A percentile compares a stretch with the other conserved stretches of the same genome.
Evolutionary conservation across 176 grass and related monocot species (phyloP).

Genomic region (Melocanna baccifera): DNA sequence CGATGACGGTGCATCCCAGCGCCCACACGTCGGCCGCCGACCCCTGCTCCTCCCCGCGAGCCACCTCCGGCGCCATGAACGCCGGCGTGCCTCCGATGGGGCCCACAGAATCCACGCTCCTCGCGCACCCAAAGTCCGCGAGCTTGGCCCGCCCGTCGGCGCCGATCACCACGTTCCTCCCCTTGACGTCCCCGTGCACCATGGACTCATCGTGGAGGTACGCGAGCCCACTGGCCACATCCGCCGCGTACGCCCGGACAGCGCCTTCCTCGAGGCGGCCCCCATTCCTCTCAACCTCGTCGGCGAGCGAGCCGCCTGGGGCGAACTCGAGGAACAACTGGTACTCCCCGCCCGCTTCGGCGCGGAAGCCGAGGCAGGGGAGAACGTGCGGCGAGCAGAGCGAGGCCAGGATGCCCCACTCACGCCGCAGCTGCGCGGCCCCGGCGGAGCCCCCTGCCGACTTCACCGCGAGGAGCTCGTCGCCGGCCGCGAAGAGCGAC

Average conservation of each 20-base stretch:
- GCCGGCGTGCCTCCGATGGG: constrained; percentile 67
- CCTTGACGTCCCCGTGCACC: constrained; percentile 79
- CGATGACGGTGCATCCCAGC: constrained; percentile 65
- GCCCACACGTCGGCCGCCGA: constrained; percentile 77
- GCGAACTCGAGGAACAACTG: constrained; percentile 77
- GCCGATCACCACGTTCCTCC: constrained; percentile 67
- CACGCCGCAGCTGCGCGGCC: constrained; percentile 42
- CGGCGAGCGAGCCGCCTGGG: constrained; percentile 67
- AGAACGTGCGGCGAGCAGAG: constrained; percentile 67
- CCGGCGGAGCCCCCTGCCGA: constrained; percentile 33
- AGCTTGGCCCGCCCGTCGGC: constrained; percentile 65
- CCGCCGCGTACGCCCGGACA: constrained; percentile 38
- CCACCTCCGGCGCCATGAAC: constrained; percentile 96
- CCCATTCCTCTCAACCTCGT: constrained; percentile 44
- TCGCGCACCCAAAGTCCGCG: constrained; percentile 76
- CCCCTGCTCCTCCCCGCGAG: constrained; percentile 71
- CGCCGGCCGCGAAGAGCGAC: constrained; percentile 40
- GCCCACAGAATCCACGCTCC: not conserved
- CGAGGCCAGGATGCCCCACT: constrained; percentile 57
- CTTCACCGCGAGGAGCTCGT: constrained; percentile 64
- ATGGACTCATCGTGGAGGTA: constrained; percentile 58
- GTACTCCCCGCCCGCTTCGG: not conserved
- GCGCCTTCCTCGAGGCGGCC: constrained; percentile 43
- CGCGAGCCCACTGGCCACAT: constrained; percentile 57
- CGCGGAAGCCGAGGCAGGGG: constrained; percentile 51